A percentile compares a stretch with the other conserved stretches of the same genome.
Conservation (phyloP, 2,329 filamentous ascomycete species). For the Ascomycota sp. region DNA sequence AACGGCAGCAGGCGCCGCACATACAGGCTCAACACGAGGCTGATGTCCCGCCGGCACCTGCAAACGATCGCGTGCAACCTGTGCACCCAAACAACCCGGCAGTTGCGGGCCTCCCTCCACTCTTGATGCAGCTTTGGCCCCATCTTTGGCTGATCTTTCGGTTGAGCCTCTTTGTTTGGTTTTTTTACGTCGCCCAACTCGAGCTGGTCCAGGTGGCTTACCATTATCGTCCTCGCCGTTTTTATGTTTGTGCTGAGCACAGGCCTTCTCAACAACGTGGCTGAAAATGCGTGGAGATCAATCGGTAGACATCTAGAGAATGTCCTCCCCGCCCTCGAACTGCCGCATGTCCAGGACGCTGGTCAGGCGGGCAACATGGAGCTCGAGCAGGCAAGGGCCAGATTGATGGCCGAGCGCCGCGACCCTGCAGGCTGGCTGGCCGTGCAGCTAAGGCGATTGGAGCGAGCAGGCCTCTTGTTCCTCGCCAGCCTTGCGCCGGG, state of each 20-base stretch:
- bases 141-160: conserved; percentile 41
- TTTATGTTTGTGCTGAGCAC: conserved; percentile 38
- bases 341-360: conserved; percentile 10
- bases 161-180: conserved; percentile 40
- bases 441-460: conserved; percentile 27
- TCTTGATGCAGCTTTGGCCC: conserved; percentile 26
- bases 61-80: conserved; percentile 5
- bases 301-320: conserved; percentile 38
- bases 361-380: conserved; percentile 14
- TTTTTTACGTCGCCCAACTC: conserved; percentile 38
- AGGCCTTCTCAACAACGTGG: conserved; percentile 33
- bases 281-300: conserved; percentile 33
- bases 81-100: conserved; percentile 20
- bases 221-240: conserved; percentile 30
- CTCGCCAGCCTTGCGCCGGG: conserved; percentile 46
- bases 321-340: conserved; percentile 30
- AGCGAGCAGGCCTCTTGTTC: conserved; percentile 41
- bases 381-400: conserved; percentile 30
- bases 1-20: no score
- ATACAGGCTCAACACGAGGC: conserved; percentile 2
- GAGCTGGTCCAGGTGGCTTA: conserved; percentile 38
- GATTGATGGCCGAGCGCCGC: conserved; percentile 24
- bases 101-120: conserved; percentile 11
- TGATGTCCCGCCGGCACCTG: conserved; percentile 3
- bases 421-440: conserved; percentile 12